Base-by-base conservation (phyloP, 225 moss, liverwort and hornwort species). In the Straminergon stramineum region DNA sequence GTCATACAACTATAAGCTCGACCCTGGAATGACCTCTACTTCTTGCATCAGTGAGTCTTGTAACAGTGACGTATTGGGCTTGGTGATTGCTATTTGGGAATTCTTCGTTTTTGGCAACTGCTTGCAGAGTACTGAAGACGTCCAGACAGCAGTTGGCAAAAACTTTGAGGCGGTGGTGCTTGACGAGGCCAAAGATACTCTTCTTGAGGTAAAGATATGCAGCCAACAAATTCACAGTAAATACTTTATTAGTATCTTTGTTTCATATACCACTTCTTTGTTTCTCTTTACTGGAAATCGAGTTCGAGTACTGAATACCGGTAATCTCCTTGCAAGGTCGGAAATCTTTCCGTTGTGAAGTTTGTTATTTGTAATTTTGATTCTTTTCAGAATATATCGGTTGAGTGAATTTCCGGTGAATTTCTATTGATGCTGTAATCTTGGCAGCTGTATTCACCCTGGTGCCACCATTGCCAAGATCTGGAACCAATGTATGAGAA, bases 131-230 rank as follows among this genome's bases (percentile, higher is more conserved):
- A 89, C 94, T 74, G 94, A 92, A 77, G 94, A 94, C 57, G 95
- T 97, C 90, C 97, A 95, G 91, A 87, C 92, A 83, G 97, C 93
- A 19, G 96, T 97, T 56, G 91, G 95, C 66, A 65, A 92, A 79
- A 97, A 92, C 84, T 95, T 97, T 83, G 93, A 98, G 85, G 95
- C 95, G 57, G 79, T 96, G 75, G 95, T 97, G 75, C 93, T 98
- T 67, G 97, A 97, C 64, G 97, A 98, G 88, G 73, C 97, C 81
- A 95, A 94, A 80, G 98, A 97, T 81, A 94, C 91, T 43, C 92
- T 98, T 86, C 95, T 97, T 52, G 94, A 98, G 96, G 98, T 97
- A 93, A 35, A 88, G 19, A 67, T 11, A n/a, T 76, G n/a, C 85
- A 85, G 24, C 6, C 34, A 75, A 24, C 27, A 48, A 66, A 52